Evolutionary conservation across 2,329 filamentous ascomycete genomes (phyloP), one percentile per base, ranked within the genome.

Genomic region (Neonectria ditissima): DNA sequence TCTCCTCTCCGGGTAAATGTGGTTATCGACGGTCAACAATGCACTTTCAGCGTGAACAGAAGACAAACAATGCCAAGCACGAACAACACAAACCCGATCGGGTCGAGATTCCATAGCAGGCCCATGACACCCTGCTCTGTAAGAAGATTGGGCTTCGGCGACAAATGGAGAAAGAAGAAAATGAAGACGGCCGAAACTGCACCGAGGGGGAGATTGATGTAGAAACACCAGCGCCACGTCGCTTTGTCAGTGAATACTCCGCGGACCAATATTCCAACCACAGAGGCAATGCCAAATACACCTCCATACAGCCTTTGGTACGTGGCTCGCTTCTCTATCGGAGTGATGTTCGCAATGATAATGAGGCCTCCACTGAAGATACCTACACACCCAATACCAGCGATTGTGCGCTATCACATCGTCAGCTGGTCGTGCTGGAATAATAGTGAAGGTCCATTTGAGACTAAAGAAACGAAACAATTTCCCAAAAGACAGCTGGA

Each of bases 391-490:
- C 63, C 59, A 30, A 62, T 20, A 2, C 55, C 63, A 6, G 59
- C 54, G 11, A 65, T 55, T 0, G 37, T 41, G 6, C 63, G 54
- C 22, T 57, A 18, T 2, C 7, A 34, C 18, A 32, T n/a, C n/a
- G 28, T 48, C 32, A 50, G 55, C 20, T 30, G 24, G 6, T 26
- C 4, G n/a, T n/a, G n/a, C n/a, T n/a, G n/a, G 74, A 1, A 76
- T 72, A 2, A 58, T 43, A 2, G 86, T 74, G 65, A 82, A 87
- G 2, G 77, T 78, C 62, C 77, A 79, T 67, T 79, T 79, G 57
- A 85, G 75, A 20, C 1, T 74, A 14, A 59, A 62, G 30, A 62
- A 62, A 18, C 37, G 50, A 39, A 47, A 66, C 2, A 24, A 72
- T 26, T 82, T 82, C 28, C 80, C 80, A 63, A 75, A 80, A 39